Conservation (phyloP, 1,284 basidiomycete species). For the Trametes pubescens region DNA sequence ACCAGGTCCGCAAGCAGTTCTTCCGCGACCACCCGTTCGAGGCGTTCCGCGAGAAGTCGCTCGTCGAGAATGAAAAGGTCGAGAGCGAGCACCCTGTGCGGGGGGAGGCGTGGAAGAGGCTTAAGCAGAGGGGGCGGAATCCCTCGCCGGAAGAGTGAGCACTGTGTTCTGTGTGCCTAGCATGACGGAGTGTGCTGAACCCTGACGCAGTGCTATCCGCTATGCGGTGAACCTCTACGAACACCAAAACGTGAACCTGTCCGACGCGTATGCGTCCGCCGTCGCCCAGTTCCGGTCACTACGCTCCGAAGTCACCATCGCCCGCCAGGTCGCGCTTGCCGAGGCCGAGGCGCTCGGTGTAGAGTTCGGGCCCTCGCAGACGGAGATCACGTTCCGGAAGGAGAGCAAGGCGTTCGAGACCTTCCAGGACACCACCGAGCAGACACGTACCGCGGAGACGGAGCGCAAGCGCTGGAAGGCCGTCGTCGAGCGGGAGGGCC, state of each 20-base stretch:
- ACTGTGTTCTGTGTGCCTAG: background rate
- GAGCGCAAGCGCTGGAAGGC: conserved; percentile 81
- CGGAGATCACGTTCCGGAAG: conserved; percentile 65
- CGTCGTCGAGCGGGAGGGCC: conserved; percentile 58
- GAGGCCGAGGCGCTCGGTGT: conserved; percentile 87
- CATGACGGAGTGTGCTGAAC: conserved; percentile 25
- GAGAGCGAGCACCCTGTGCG: conserved; percentile 62
- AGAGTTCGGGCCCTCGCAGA: conserved; percentile 68
- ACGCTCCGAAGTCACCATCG: conserved; percentile 85
- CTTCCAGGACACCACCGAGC: conserved; percentile 61
- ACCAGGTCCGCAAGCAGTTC: conserved; percentile 89
- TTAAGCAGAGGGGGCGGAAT: conserved; percentile 84
- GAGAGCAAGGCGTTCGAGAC: conserved; percentile 70
- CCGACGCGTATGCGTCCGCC: conserved; percentile 82
- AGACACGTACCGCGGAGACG: conserved; percentile 65
- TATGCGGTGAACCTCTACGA: conserved; percentile 85
- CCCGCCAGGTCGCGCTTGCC: conserved; percentile 76
- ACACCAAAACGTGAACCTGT: conserved; percentile 70
- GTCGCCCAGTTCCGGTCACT: conserved; percentile 89
- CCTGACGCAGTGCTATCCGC: conserved; percentile 70
- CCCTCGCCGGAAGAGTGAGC: conserved; percentile 92
- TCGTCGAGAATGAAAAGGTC: conserved; percentile 77
- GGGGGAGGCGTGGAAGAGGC: conserved; percentile 75
- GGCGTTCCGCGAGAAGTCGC: conserved; percentile 81
- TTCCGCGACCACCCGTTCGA: conserved; percentile 98